Evolutionary conservation across 345 rosid genomes (phyloP).

Genomic region (Diplotaxis tenuifolia): DNA sequence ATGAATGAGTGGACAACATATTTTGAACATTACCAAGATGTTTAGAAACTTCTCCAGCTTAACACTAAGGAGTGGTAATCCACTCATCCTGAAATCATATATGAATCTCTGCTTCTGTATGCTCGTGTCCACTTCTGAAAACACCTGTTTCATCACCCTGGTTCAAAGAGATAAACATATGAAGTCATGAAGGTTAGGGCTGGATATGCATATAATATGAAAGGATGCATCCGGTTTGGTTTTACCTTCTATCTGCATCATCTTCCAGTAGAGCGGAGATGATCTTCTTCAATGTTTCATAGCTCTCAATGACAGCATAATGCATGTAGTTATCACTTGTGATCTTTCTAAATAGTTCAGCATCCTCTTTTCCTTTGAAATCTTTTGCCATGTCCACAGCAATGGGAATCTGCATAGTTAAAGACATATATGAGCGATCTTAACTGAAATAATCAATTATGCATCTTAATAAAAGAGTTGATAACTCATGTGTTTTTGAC

Average conservation of each 20-base stretch:
- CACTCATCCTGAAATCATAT: constrained; percentile 60
- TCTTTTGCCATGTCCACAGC: constrained; percentile 99
- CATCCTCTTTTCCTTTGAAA: constrained; percentile 67
- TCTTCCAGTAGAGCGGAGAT: constrained; percentile 58
- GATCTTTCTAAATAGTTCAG: constrained; percentile 73
- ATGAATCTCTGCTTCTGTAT: constrained; percentile 50
- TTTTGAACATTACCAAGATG: constrained; percentile 53
- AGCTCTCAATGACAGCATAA: constrained; percentile 77
- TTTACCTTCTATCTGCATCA: constrained; percentile 56
- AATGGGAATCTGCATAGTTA: constrained; percentile 68
- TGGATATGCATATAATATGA: not conserved
- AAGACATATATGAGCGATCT: constrained; percentile 13
- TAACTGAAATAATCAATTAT: not conserved
- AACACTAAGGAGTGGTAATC: constrained; percentile 65
- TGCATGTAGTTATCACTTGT: constrained; percentile 59
- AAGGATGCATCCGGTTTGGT: constrained; percentile 8
- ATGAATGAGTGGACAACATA: not conserved
- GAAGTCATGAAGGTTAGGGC: not conserved
- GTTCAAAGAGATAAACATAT: constrained; percentile 18
- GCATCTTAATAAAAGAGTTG: constrained; percentile 6
- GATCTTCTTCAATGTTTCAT: constrained; percentile 64
- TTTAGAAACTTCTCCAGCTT: constrained; percentile 75
- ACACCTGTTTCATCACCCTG: constrained; percentile 57
- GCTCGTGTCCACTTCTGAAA: constrained; percentile 49
- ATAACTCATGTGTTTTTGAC: constrained; percentile 3